A percentile compares a stretch with the other conserved stretches of the same genome.
phyloP scores from a whole-genome alignment of 2,329 filamentous ascomycete species.

The Talaromyces sp. region DNA sequence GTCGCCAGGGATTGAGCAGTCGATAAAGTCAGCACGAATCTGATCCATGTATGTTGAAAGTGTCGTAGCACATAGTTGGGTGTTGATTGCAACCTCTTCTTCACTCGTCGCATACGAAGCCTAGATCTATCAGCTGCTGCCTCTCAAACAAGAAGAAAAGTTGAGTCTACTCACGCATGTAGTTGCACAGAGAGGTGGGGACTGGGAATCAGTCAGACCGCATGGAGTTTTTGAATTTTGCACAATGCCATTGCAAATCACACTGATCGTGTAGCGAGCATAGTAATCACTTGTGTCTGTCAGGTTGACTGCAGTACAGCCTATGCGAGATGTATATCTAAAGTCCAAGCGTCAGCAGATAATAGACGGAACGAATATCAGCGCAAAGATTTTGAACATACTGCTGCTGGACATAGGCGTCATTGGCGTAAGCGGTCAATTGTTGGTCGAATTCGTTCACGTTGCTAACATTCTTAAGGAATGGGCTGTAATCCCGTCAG shows the following conservation, averaged over 20 bases:
- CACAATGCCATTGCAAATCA: slow-evolving; percentile 89
- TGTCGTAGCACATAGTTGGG: slow-evolving; percentile 65
- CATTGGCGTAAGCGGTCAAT: slow-evolving; percentile 68
- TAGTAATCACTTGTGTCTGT: slow-evolving; percentile 78
- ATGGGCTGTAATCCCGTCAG: slow-evolving; percentile 59
- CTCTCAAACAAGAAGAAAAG: neutral
- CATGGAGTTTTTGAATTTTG: slow-evolving; percentile 79
- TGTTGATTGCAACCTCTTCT: slow-evolving; percentile 73
- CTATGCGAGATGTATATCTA: slow-evolving; percentile 78
- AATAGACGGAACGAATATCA: neutral
- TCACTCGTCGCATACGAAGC: slow-evolving; percentile 85
- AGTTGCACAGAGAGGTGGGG: slow-evolving; percentile 79
- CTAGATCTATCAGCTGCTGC: slow-evolving; percentile 40
- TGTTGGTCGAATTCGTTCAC: slow-evolving; percentile 71
- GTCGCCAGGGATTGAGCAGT: slow-evolving; percentile 77
- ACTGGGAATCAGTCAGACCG: slow-evolving; percentile 58
- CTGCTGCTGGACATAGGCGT: slow-evolving; percentile 73
- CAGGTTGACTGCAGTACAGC: slow-evolving; percentile 73
- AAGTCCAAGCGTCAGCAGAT: slow-evolving; percentile 28
- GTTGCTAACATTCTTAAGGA: slow-evolving; percentile 76
- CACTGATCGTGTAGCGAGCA: slow-evolving; percentile 85
- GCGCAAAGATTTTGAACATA: slow-evolving; percentile 44
- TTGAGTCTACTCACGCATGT: slow-evolving; percentile 63
- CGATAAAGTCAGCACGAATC: slow-evolving; percentile 87
- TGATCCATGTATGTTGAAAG: slow-evolving; percentile 64